Evolutionary conservation across 2,329 filamentous ascomycete genomes (phyloP).

Genomic region (Xylariomycetidae sp.): DNA sequence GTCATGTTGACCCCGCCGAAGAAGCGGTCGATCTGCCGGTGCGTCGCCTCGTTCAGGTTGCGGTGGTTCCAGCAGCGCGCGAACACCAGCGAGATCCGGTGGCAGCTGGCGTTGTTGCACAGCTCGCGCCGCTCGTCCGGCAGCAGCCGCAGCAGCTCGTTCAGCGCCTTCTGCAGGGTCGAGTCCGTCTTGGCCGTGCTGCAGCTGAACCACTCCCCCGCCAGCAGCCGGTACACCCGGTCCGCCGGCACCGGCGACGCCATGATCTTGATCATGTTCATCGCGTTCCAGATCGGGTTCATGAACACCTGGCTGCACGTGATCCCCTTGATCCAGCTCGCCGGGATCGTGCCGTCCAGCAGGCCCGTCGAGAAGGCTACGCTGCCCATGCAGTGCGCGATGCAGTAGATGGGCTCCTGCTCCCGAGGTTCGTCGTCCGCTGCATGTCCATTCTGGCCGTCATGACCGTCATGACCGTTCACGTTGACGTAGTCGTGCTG

Average conservation of each 20-base stretch:
- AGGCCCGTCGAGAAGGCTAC: constrained; percentile 54
- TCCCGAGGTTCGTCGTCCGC: constrained; percentile 5
- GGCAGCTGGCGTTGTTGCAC: constrained; percentile 56
- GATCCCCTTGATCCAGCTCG: constrained; percentile 51
- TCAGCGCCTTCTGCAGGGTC: constrained; percentile 43
- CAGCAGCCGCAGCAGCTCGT: constrained; percentile 53
- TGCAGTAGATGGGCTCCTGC: constrained; percentile 40
- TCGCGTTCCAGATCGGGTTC: constrained; percentile 51
- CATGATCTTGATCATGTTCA: constrained; percentile 52
- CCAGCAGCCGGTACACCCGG: constrained; percentile 38
- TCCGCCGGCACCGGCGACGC: constrained; percentile 44
- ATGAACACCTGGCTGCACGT: constrained; percentile 58
- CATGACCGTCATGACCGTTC: too few species aligned
- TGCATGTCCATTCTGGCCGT: too few species aligned
- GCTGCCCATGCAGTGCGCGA: constrained; percentile 59
- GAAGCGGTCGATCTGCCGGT: constrained; percentile 54
- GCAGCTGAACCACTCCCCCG: constrained; percentile 51
- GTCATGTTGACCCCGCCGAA: constrained; percentile 59
- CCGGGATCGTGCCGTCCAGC: constrained; percentile 54
- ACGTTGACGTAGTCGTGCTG: too few species aligned
- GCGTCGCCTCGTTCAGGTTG: constrained; percentile 61
- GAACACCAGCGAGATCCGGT: constrained; percentile 54
- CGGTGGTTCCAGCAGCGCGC: constrained; percentile 59
- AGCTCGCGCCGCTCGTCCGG: constrained; percentile 49
- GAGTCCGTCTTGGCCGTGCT: constrained; percentile 39